Percentiles rank a stretch among this genome's conserved stretches.
These are phyloP conservation scores for Trapa incisa DNA, from an alignment of 345 rosid species.

Conservation along the genomic window DNA sequence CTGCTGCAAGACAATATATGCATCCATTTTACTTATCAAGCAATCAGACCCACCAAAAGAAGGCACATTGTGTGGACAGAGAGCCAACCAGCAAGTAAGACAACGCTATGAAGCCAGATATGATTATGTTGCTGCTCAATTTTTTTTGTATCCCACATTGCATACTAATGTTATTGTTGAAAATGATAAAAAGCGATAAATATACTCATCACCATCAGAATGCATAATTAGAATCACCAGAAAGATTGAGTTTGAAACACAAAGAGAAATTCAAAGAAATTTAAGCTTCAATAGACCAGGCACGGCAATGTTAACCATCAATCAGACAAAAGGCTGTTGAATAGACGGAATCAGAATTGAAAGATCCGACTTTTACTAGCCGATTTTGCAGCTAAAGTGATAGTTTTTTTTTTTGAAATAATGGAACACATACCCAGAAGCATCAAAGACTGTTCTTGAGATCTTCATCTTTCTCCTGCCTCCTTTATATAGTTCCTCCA, in stretches of 20 bases:
- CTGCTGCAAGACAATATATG: conserved; percentile 32
- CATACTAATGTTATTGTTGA: not conserved
- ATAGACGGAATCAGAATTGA: not conserved
- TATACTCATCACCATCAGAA: not conserved
- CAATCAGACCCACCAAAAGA: not conserved
- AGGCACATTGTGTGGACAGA: not conserved
- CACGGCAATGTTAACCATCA: not conserved
- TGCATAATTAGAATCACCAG: not conserved
- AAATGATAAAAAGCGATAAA: not conserved
- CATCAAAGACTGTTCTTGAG: conserved; percentile 40
- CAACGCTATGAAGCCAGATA: not conserved
- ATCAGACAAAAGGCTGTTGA: not conserved
- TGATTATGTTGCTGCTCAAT: not conserved
- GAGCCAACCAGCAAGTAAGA: not conserved
- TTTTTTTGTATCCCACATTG: not conserved
- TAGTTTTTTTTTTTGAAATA: not conserved
- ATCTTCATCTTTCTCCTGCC: conserved; percentile 66
- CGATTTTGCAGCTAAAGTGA: not conserved
- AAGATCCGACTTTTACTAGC: not conserved
- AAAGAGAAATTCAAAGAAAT: not conserved
- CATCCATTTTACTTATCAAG: not conserved
- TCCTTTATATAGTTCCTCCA: conserved; percentile 86
- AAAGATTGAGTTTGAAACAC: not conserved
- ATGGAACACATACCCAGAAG: conserved; percentile 39
- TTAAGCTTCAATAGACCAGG: not conserved